These are phyloP conservation scores for Thalassia testudinum DNA, from an alignment of 116 monocot species.

Conservation along the genomic window DNA sequence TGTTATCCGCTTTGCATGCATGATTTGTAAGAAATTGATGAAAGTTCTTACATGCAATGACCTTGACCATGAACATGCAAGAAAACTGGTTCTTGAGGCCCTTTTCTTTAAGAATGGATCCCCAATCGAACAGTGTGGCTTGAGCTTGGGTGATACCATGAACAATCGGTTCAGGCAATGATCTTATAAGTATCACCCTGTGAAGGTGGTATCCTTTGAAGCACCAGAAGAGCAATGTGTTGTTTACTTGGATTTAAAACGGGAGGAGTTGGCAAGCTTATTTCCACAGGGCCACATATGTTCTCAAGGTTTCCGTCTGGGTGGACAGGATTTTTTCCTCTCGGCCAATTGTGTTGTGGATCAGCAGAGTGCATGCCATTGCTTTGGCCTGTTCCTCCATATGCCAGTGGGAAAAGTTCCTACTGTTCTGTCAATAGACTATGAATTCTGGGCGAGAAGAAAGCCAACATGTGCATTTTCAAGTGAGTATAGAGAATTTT, in stretches of 20 bases:
- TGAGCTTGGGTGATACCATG: slow-evolving; percentile 27
- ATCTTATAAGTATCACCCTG: slow-evolving; percentile 73
- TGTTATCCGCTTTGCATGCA: slow-evolving; percentile 55
- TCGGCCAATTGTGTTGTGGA: slow-evolving; percentile 90
- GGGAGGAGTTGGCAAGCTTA: slow-evolving; percentile 61
- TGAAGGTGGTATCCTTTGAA: slow-evolving; percentile 81
- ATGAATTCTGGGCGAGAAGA: slow-evolving; percentile 73
- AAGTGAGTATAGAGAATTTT: slow-evolving; percentile 81
- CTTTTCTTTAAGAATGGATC: slow-evolving; percentile 74
- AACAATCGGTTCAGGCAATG: slow-evolving; percentile 45
- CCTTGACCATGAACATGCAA: slow-evolving; percentile 59
- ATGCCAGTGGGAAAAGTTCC: slow-evolving; percentile 71
- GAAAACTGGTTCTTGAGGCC: slow-evolving; percentile 68
- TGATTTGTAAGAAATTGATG: slow-evolving; percentile 66
- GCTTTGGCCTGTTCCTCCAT: slow-evolving; percentile 82
- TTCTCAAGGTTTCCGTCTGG: slow-evolving; percentile 82
- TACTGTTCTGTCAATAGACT: slow-evolving; percentile 48
- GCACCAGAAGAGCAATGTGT: slow-evolving; percentile 74
- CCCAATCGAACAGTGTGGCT: slow-evolving; percentile 44
- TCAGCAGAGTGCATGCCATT: slow-evolving; percentile 72
- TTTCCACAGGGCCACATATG: slow-evolving; percentile 74
- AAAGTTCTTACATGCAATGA: slow-evolving; percentile 65
- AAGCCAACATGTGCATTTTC: slow-evolving; percentile 47
- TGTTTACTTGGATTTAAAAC: slow-evolving; percentile 69
- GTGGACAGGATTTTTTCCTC: slow-evolving; percentile 87